phyloP scores from a whole-genome alignment of 2,329 filamentous ascomycete species.

The Fusarium nelsonii region DNA sequence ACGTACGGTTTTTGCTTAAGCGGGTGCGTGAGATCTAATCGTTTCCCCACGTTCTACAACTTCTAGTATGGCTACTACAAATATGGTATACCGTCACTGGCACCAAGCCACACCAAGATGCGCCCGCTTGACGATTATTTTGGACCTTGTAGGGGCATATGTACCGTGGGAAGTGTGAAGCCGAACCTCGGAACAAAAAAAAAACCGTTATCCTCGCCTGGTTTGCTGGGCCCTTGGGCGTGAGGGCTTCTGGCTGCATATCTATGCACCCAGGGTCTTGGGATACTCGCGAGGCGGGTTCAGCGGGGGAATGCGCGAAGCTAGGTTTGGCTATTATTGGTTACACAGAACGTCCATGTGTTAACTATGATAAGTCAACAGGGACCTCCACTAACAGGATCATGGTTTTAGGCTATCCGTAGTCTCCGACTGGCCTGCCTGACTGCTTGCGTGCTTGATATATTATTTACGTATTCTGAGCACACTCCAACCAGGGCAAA shows the following conservation, averaged over 20 bases:
- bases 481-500: neutral
- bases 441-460: neutral
- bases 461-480: conserved; percentile 4
- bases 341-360: conserved; percentile 23
- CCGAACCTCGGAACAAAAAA: conserved; percentile 5
- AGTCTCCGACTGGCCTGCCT: conserved; percentile 15
- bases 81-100: neutral
- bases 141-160: neutral
- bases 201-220: conserved; percentile 3
- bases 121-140: neutral
- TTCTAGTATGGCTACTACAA: conserved; percentile 2
- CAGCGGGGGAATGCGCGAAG: conserved; percentile 13
- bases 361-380: conserved; percentile 10
- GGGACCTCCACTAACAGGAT: neutral
- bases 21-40: conserved; percentile 17
- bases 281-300: conserved; percentile 6
- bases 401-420: neutral
- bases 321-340: conserved; percentile 7
- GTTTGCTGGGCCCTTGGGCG: neutral
- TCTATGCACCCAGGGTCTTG: conserved; percentile 27
- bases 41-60: conserved; percentile 18
- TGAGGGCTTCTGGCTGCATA: neutral
- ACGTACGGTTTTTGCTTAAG: conserved; percentile 4
- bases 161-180: neutral
- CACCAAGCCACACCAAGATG: neutral